A percentile compares a stretch with the other conserved stretches of the same genome.
These are phyloP conservation scores for Alternaria atra DNA, from an alignment of 2,329 filamentous ascomycete genomes.

Conservation along the genomic window DNA sequence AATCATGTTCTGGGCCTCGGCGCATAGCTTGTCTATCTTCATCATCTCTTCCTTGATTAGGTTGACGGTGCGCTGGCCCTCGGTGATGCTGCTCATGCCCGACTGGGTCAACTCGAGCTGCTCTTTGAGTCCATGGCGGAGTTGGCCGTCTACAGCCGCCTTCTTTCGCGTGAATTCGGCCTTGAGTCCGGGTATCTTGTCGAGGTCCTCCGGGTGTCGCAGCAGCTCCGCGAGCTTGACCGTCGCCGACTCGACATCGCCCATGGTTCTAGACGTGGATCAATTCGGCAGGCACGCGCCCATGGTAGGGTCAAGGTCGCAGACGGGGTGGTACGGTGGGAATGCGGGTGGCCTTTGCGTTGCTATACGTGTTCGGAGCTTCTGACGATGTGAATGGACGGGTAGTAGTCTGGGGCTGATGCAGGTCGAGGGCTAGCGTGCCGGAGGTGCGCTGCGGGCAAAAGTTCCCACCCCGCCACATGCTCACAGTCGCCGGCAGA, in stretches of 20 bases:
- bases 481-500: slow-evolving; percentile 6
- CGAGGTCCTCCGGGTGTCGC: slow-evolving; percentile 93
- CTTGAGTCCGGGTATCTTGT: slow-evolving; percentile 91
- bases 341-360: slow-evolving; percentile 2
- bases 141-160: slow-evolving; percentile 85
- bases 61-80: slow-evolving; percentile 90
- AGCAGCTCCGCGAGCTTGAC: slow-evolving; percentile 92
- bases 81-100: slow-evolving; percentile 86
- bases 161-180: slow-evolving; percentile 96
- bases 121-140: slow-evolving; percentile 86
- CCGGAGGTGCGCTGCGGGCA: slow-evolving; percentile 19
- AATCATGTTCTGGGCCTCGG: slow-evolving; percentile 97
- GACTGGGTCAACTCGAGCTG: slow-evolving; percentile 94
- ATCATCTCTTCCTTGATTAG: slow-evolving; percentile 98
- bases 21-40: slow-evolving; percentile 96
- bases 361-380: slow-evolving; percentile 12
- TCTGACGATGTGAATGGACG: slow-evolving; percentile 13
- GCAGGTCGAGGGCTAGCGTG: slow-evolving; percentile 16
- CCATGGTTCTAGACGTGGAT: slow-evolving; percentile 58
- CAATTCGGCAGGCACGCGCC: slow-evolving; percentile 20
- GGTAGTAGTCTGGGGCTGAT: slow-evolving; percentile 1
- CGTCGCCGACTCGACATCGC: slow-evolving; percentile 67
- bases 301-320: slow-evolving; percentile 24
- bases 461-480: slow-evolving; percentile 20
- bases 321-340: neutral